phyloP scores from a whole-genome alignment of 1,139 yeast genomes.

The Blastobotrys malaysiensis region DNA sequence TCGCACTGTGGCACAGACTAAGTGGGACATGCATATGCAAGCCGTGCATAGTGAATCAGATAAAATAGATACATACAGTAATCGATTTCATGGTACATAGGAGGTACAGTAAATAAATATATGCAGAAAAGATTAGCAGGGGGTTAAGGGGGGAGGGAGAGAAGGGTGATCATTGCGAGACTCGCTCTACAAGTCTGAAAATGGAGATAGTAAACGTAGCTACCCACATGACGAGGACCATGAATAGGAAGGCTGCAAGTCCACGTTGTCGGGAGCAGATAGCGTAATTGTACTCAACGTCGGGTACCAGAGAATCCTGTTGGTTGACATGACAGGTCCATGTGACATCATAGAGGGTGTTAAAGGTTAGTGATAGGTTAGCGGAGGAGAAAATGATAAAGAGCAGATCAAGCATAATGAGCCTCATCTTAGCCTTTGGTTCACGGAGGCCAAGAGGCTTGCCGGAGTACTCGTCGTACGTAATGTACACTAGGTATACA shows the following conservation, averaged over 20 bases:
- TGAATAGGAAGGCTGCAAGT: constrained; percentile 69
- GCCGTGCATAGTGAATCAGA: not conserved
- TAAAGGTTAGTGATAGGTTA: constrained; percentile 76
- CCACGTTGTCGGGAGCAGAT: constrained; percentile 81
- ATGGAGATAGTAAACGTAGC: constrained; percentile 78
- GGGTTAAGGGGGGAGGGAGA: constrained; percentile 2
- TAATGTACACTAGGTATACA: constrained; percentile 70
- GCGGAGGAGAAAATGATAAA: constrained; percentile 94
- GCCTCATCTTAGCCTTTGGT: constrained; percentile 74
- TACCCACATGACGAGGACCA: constrained; percentile 78
- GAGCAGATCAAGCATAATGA: constrained; percentile 69
- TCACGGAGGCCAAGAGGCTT: constrained; percentile 86
- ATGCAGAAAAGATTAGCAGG: not conserved
- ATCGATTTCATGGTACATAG: not conserved
- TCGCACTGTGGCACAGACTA: too few relatives aligned
- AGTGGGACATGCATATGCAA: not conserved
- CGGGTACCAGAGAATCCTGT: constrained; percentile 3
- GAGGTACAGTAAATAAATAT: not conserved
- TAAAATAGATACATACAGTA: not conserved
- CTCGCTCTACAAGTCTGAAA: constrained; percentile 75
- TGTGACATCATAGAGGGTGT: constrained; percentile 68
- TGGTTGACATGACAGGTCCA: constrained; percentile 61
- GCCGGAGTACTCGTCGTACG: constrained; percentile 87
- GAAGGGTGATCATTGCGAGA: constrained; percentile 25
- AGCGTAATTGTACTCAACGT: constrained; percentile 29